Conservation (phyloP, 371 early-diverging fungal species). For the Zopfochytrium polystomum region DNA sequence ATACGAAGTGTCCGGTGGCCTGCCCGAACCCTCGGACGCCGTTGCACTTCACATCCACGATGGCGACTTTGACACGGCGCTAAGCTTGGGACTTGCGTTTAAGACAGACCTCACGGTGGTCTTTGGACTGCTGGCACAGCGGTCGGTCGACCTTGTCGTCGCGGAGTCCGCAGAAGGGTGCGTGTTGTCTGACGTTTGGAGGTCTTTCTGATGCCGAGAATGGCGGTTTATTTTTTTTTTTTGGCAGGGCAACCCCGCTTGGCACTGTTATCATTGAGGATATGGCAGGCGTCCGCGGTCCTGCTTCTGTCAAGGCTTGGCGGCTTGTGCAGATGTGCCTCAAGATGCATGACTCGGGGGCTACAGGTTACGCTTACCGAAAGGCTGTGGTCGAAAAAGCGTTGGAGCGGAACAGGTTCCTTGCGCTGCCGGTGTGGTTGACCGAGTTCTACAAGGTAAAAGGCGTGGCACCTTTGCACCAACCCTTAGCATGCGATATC, state of each 20-base stretch:
- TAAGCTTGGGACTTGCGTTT: constrained; percentile 39
- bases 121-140: constrained; percentile 34
- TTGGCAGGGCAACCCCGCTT: background rate
- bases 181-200: background rate
- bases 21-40: constrained; percentile 43
- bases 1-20: constrained; percentile 20
- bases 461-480: background rate
- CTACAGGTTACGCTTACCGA: constrained; percentile 26
- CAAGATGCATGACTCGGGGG: constrained; percentile 31
- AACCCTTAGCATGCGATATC: constrained; percentile 6
- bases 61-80: constrained; percentile 48
- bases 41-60: constrained; percentile 38
- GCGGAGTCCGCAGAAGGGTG: background rate
- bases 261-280: constrained; percentile 22
- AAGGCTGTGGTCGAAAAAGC: constrained; percentile 36
- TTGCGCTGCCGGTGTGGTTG: constrained; percentile 45
- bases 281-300: constrained; percentile 24
- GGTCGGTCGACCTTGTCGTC: constrained; percentile 26
- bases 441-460: constrained; percentile 22
- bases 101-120: constrained; percentile 32
- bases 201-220: background rate
- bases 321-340: constrained; percentile 39
- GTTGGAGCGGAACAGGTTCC: constrained; percentile 29
- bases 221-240: background rate
- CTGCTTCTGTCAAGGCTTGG: constrained; percentile 45